Base-by-base conservation (phyloP, 257 asterid species). In the Solanum stenotomum region DNA sequence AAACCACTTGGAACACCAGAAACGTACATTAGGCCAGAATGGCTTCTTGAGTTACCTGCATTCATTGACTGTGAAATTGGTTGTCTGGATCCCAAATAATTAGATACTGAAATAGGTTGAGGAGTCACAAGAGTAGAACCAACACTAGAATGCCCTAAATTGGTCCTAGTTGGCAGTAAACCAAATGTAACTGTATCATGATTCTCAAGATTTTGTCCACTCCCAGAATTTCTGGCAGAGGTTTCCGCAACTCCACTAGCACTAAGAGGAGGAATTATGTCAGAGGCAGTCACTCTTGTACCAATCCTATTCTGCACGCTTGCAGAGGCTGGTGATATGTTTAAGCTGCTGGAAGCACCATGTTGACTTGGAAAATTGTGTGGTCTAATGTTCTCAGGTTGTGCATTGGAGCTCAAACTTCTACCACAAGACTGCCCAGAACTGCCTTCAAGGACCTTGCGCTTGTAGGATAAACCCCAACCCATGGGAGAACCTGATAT, bases 391-490 rank as follows among this genome's bases (percentile, higher is more conserved):
- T 89, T 91, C 89, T 90, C 94, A 46, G 61, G 91, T 75, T 85
- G 94, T 81, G 91, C 94, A 87, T 84, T 87, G 25, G 94, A 88
- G 92, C 95, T 93, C 38, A 96, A 93, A 90, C 94, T 93, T 83
- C 96, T 96, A 90, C 93, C 91, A 84, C 79, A 91, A 86, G 92
- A 92, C 71, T 92, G 98, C 87, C 92, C 94, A 65, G 98, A 92
- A 88, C 94, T 90, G 49, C 95, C 95, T 94, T 97, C 99, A 35
- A 95, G 91, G 78, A 96, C 93, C 92, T 95, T 95, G 87, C 99
- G 88, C 92, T 97, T 97, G 92, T 96, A 92, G 81, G 99, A 95
- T 33, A 92, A 90, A 88, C 98, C 98, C 95, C 98, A 95, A 85
- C 93, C 91, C 27, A 91, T 90, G 89, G 96, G 92, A 67, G 96